Evolutionary conservation across 306 rosid species (phyloP).

Genomic region (Castanopsis chinensis): DNA sequence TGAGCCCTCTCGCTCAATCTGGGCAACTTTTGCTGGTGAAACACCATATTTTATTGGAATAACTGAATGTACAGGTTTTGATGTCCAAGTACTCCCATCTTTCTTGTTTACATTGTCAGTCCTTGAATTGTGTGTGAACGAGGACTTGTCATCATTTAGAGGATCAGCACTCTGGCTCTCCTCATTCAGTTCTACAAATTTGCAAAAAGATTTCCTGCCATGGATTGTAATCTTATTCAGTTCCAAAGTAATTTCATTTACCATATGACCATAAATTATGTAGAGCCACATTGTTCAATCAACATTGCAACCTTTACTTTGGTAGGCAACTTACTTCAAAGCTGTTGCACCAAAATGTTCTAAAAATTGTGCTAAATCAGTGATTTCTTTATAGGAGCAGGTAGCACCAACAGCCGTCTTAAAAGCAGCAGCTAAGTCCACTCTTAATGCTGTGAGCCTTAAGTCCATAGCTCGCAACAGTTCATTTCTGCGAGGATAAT

Average conservation of each 20-base stretch:
- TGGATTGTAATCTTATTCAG: background rate
- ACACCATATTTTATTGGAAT: constrained; percentile 75
- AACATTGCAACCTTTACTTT: constrained; percentile 5
- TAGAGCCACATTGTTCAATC: background rate
- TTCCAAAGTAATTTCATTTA: too few relatives aligned
- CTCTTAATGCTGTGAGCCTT: constrained; percentile 71
- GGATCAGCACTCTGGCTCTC: constrained; percentile 31
- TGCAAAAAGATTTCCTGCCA: constrained; percentile 60
- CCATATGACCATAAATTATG: background rate
- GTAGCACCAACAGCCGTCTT: constrained; percentile 28
- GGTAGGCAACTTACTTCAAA: constrained; percentile 59
- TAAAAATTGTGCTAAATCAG: constrained; percentile 33
- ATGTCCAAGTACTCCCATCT: constrained; percentile 29
- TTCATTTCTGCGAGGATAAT: constrained; percentile 66
- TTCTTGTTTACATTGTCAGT: constrained; percentile 32
- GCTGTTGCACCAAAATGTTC: constrained; percentile 64
- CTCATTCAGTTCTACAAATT: constrained; percentile 48
- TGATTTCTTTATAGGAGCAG: constrained; percentile 35
- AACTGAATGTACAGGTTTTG: constrained; percentile 40
- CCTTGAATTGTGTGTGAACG: constrained; percentile 19
- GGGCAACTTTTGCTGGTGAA: constrained; percentile 93
- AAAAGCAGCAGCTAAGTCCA: constrained; percentile 41
- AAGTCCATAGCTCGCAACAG: constrained; percentile 88
- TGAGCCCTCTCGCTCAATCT: constrained; percentile 69
- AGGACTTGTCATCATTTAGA: constrained; percentile 36